Evolutionary conservation across 345 rosid genomes (phyloP).

Genomic region (Eucalyptus shirleyi): DNA sequence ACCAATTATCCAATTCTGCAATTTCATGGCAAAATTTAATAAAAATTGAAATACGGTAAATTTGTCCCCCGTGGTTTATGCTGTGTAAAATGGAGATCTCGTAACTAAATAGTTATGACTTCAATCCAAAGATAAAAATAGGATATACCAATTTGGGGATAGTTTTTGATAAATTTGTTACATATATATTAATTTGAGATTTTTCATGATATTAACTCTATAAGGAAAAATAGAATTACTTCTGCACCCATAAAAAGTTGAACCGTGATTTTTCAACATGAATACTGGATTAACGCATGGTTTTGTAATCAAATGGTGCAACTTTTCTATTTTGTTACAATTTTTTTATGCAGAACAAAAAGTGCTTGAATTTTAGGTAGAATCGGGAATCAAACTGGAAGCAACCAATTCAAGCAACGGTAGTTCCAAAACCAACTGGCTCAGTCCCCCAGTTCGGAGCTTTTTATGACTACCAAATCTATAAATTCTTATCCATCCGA

Average conservation of each 20-base stretch:
- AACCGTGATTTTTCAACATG: neutral
- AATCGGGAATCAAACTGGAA: neutral
- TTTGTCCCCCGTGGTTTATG: too few relatives aligned
- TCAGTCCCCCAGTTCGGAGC: fast-evolving
- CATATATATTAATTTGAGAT: fast-evolving
- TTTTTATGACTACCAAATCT: neutral
- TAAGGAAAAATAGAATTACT: fast-evolving
- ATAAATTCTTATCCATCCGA: neutral
- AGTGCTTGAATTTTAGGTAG: neutral
- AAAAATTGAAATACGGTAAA: fast-evolving
- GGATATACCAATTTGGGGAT: too few relatives aligned
- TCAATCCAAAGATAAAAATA: too few relatives aligned
- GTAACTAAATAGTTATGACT: too few relatives aligned
- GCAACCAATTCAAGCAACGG: neutral
- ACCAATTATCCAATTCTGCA: fast-evolving
- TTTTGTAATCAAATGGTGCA: neutral
- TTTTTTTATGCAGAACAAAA: too few relatives aligned
- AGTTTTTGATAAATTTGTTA: fast-evolving
- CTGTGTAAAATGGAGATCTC: too few relatives aligned
- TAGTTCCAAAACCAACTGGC: neutral
- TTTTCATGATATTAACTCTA: fast-evolving
- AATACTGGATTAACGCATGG: neutral
- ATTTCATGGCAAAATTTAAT: fast-evolving
- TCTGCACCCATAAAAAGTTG: neutral
- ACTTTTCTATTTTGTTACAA: neutral